These are phyloP conservation scores for Lycium barbarum DNA, from an alignment of 257 asterid species.

Conservation along the genomic window DNA sequence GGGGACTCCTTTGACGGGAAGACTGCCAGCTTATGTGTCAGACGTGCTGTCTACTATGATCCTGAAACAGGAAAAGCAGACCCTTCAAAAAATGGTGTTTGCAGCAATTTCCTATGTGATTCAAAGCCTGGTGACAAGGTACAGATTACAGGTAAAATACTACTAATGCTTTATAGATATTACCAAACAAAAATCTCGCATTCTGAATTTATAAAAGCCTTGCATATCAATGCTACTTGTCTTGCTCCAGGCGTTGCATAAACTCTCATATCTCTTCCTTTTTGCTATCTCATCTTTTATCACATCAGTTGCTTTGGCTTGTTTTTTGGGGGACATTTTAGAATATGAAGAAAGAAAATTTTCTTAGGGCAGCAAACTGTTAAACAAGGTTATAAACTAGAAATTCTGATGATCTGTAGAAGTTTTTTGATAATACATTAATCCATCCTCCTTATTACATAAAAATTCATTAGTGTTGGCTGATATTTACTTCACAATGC, in stretches of 20 bases:
- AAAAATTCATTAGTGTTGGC: no score
- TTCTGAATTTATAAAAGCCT: background rate
- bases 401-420: no score
- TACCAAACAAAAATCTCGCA: background rate
- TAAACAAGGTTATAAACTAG: background rate
- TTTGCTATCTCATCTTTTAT: no score
- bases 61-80: conserved; percentile 93
- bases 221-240: background rate
- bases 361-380: background rate
- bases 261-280: background rate
- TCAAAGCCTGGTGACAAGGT: conserved; percentile 90
- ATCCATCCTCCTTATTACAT: no score
- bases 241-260: background rate
- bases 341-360: background rate
- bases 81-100: conserved; percentile 79
- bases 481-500: no score
- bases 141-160: conserved; percentile 66
- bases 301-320: background rate
- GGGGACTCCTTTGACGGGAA: conserved; percentile 89
- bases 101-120: conserved; percentile 89
- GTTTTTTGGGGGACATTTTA: no score
- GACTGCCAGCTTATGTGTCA: conserved; percentile 84
- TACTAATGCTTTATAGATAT: conserved; percentile 6
- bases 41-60: conserved; percentile 90
- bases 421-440: no score